Conservation (phyloP, 345 rosid genomes). For the Brassica rapa region DNA sequence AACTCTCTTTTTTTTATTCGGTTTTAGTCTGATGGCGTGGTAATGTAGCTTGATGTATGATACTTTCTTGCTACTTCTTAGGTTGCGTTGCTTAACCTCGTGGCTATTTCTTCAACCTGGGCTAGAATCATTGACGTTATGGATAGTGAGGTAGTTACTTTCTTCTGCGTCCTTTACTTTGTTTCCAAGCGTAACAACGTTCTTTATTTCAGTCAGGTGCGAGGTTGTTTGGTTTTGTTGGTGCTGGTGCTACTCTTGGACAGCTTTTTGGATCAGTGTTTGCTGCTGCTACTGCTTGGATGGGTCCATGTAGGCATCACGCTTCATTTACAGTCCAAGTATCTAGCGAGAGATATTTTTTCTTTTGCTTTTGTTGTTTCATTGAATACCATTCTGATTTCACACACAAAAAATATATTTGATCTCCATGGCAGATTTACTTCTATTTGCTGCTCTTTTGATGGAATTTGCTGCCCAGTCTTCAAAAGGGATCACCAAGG, state of each 20-base stretch:
- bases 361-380: conserved; percentile 10
- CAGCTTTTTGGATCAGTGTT: conserved; percentile 93
- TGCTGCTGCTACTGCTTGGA: conserved; percentile 83
- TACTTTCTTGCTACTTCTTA: conserved; percentile 31
- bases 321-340: conserved; percentile 6
- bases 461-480: conserved; percentile 93
- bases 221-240: conserved; percentile 92
- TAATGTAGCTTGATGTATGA: not conserved
- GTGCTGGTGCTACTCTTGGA: conserved; percentile 97
- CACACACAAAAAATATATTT: not conserved
- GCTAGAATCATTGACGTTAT: conserved; percentile 90
- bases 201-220: conserved; percentile 83
- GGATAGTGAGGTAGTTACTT: conserved; percentile 76
- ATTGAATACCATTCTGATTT: conserved; percentile 21
- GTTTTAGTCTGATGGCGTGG: not conserved
- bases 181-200: conserved; percentile 32
- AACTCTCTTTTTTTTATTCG: conserved; percentile 1
- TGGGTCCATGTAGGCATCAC: conserved; percentile 76
- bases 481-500: conserved; percentile 75
- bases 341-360: conserved; percentile 9
- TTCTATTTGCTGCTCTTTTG: conserved; percentile 78
- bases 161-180: not conserved
- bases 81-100: conserved; percentile 90
- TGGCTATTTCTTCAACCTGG: conserved; percentile 95
- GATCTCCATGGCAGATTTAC: conserved; percentile 56